Percentiles rank a stretch among this genome's conserved stretches.
phyloP scores from a whole-genome alignment of 768 basidiomycete species.

The Clathrus columnatus region DNA sequence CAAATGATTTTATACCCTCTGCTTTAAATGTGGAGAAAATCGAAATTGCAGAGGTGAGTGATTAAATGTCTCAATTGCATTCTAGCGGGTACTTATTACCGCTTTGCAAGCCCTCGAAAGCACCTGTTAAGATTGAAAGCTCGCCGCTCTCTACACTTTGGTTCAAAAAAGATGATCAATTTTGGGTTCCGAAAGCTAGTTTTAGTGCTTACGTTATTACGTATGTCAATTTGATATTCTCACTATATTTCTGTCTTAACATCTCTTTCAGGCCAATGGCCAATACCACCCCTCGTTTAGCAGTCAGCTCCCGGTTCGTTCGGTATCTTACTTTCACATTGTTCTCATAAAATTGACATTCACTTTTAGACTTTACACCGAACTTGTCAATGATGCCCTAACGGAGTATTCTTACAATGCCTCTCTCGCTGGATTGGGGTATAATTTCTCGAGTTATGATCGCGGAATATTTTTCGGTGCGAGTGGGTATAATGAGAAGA shows the following conservation, averaged over 20 bases:
- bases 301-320: constrained; percentile 63
- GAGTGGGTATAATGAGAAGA: constrained; percentile 88
- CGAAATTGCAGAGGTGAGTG: constrained; percentile 48
- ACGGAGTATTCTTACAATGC: constrained; percentile 91
- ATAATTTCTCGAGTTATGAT: constrained; percentile 51
- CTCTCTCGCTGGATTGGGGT: constrained; percentile 79
- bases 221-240: neutral
- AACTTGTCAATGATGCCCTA: constrained; percentile 81
- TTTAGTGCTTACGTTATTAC: constrained; percentile 13
- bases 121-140: constrained; percentile 70
- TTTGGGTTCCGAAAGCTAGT: constrained; percentile 45
- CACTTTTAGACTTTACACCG: constrained; percentile 56
- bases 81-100: neutral
- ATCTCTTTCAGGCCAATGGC: constrained; percentile 39
- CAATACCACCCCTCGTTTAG: constrained; percentile 54
- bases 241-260: neutral
- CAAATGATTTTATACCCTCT: constrained; percentile 86
- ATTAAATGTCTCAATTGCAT: neutral
- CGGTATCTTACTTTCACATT: neutral
- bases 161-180: constrained; percentile 52
- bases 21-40: constrained; percentile 78
- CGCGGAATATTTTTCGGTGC: constrained; percentile 62
- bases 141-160: constrained; percentile 60
- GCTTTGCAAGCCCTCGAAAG: constrained; percentile 51
- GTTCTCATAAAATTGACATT: neutral